These are phyloP conservation scores for Symbiotaphrina buchneri DNA, from an alignment of 495 filamentous ascomycete species.

Conservation along the genomic window DNA sequence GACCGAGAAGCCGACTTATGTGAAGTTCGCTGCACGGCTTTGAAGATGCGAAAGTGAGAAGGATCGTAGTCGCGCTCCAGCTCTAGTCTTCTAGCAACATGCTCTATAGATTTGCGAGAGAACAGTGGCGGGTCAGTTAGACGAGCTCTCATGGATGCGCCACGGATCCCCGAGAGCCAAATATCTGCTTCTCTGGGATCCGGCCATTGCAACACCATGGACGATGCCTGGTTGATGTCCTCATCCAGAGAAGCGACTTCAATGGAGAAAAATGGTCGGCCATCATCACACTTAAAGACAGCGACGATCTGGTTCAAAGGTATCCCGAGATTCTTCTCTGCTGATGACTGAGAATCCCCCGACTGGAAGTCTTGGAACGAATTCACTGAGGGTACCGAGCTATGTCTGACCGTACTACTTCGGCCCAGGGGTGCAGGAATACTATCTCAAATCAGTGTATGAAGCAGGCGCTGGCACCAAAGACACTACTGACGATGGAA, in stretches of 20 bases:
- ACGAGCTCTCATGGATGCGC: constrained; percentile 30
- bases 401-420: constrained; percentile 21
- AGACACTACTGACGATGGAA: constrained; percentile 14
- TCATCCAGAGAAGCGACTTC: constrained; percentile 64
- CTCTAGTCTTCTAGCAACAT: constrained; percentile 44
- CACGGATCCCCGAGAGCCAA: constrained; percentile 49
- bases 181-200: constrained; percentile 52
- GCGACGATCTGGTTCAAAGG: constrained; percentile 55
- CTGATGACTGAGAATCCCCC: constrained; percentile 16
- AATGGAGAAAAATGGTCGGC: constrained; percentile 52
- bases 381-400: constrained; percentile 27
- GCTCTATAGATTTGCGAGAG: constrained; percentile 33
- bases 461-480: constrained; percentile 2
- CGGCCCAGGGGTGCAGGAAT: constrained; percentile 22
- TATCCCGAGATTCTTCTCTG: constrained; percentile 31
- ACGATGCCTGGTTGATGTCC: constrained; percentile 31
- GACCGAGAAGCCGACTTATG: constrained; percentile 32
- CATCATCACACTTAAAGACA: constrained; percentile 59
- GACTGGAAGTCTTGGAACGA: constrained; percentile 39
- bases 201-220: constrained; percentile 44
- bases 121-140: constrained; percentile 29
- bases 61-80: constrained; percentile 47
- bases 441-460: constrained; percentile 8
- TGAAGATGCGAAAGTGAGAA: constrained; percentile 53
- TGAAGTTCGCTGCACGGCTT: constrained; percentile 54